Evolutionary conservation across 352 stramenopile genomes (phyloP).

Genomic region (Phytopythium helicoides): DNA sequence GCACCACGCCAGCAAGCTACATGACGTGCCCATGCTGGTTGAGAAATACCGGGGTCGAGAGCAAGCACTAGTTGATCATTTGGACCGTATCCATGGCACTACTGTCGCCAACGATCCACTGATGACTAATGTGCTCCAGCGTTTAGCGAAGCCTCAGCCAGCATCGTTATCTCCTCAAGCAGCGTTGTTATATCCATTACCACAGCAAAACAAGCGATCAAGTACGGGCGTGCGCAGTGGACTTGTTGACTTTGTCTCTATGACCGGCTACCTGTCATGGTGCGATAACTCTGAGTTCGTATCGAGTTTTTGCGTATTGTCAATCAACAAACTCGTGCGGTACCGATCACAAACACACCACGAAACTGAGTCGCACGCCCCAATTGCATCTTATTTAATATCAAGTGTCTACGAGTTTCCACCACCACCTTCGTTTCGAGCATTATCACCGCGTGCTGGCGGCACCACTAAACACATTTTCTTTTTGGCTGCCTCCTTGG

Average conservation of each 20-base stretch:
- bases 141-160: conserved; percentile 5
- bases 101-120: conserved; percentile 27
- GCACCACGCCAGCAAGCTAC: conserved; percentile 57
- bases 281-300: conserved; percentile 14
- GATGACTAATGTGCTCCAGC: conserved; percentile 27
- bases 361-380: conserved; percentile 32
- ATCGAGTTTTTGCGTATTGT: conserved; percentile 42
- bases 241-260: conserved; percentile 38
- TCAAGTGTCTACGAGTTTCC: conserved; percentile 43
- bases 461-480: conserved; percentile 2
- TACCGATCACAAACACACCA: conserved; percentile 41
- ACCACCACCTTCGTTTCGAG: conserved; percentile 9
- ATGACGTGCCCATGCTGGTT: conserved; percentile 54
- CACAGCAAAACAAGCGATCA: conserved; percentile 7
- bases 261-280: conserved; percentile 43
- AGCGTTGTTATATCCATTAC: conserved; percentile 1
- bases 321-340: conserved; percentile 50
- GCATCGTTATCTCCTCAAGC: conserved; percentile 5
- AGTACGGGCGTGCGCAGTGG: conserved; percentile 32
- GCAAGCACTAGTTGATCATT: conserved; percentile 45
- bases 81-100: conserved; percentile 72
- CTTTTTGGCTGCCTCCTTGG: neutral
- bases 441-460: neutral
- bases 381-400: conserved; percentile 37
- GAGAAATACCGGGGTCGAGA: conserved; percentile 51